Evolutionary conservation across 2,329 filamentous ascomycete species (phyloP), one percentile per base, ranked within the genome.

Genomic region (Leptodontidium sp.): DNA sequence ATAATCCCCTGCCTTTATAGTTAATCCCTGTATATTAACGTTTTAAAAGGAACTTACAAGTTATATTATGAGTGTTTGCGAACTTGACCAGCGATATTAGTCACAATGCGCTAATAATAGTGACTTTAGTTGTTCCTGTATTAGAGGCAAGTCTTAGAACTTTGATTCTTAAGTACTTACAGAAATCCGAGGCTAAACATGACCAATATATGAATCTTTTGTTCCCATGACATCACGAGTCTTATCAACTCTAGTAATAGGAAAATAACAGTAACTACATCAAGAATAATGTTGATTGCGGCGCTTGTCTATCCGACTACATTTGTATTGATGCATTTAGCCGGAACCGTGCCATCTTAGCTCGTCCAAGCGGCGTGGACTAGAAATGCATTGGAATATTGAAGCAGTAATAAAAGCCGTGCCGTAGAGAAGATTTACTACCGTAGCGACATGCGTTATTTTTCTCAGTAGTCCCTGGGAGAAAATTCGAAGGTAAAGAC

Each of bases 131-230:
- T 64, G 2, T 40, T 58, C 38, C 3, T 26, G 29, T 57, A 21
- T 57, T 40, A 47, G 24, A 29, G 14, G n/a, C 15, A 29, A 53
- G 17, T 3, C 66, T 52, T 64, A 24, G 9, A 26, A 11, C 6
- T 55, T 53, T 45, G 6, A 21, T 24, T 49, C 29, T 38, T 9
- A 43, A 17, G 38, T 47, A 69, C 71, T 70, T 64, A 74, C 66
- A 84, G 81, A 40, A 80, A 76, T 17, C 85, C 84, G 11, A 86
- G 79, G 50, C 81, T 78, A 67, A 87, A 86, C 83, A 87, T 86
- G 62, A 85, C 66, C 12, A 79, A 77, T 4, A 86, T 80, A 17
- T 82, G 57, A 81, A 80, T 32, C 21, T 21, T 21, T 21, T 21
- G 21, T 21, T 21, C 21, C 21, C 21, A 21, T 21, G 21, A 21